Percentiles rank a stretch among this genome's conserved stretches.
Evolutionary conservation across 768 basidiomycete species (phyloP).

Genomic region (Boletus speciosus): DNA sequence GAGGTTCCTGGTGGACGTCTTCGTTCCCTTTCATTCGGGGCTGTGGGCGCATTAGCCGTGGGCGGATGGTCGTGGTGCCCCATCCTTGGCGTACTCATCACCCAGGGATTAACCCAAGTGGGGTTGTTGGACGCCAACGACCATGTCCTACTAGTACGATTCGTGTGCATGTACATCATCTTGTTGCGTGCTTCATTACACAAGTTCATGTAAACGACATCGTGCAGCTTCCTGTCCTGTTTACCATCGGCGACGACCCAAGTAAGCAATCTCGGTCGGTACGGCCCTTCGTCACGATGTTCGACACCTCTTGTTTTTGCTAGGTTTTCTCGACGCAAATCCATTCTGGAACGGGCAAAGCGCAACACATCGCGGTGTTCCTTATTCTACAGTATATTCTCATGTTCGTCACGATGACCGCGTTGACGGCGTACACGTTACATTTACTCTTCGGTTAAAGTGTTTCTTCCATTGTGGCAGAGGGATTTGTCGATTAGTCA

Average conservation of each 20-base stretch:
- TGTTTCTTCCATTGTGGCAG: neutral
- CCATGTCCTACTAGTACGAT: conserved; percentile 47
- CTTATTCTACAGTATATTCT: conserved; percentile 55
- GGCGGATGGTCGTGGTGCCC: conserved; percentile 55
- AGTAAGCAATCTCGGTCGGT: conserved; percentile 27
- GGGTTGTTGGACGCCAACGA: conserved; percentile 50
- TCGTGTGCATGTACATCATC: conserved; percentile 62
- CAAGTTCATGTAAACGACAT: neutral
- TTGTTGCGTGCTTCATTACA: neutral
- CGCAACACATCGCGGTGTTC: conserved; percentile 59
- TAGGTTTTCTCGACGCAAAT: conserved; percentile 65
- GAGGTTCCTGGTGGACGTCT: conserved; percentile 47
- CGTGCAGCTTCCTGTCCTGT: conserved; percentile 52
- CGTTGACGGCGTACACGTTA: conserved; percentile 36
- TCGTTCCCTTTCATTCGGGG: conserved; percentile 44
- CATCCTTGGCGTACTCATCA: conserved; percentile 57
- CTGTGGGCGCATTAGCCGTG: conserved; percentile 53
- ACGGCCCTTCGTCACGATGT: neutral
- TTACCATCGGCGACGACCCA: conserved; percentile 61
- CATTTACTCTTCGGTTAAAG: conserved; percentile 33
- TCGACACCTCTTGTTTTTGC: neutral
- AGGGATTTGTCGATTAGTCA: no score
- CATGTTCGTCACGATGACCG: conserved; percentile 38
- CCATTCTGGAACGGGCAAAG: conserved; percentile 61
- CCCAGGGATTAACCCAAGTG: conserved; percentile 42